Evolutionary conservation across 371 early-diverging fungal genomes (phyloP).

Genomic region (Rhizopus sp.): DNA sequence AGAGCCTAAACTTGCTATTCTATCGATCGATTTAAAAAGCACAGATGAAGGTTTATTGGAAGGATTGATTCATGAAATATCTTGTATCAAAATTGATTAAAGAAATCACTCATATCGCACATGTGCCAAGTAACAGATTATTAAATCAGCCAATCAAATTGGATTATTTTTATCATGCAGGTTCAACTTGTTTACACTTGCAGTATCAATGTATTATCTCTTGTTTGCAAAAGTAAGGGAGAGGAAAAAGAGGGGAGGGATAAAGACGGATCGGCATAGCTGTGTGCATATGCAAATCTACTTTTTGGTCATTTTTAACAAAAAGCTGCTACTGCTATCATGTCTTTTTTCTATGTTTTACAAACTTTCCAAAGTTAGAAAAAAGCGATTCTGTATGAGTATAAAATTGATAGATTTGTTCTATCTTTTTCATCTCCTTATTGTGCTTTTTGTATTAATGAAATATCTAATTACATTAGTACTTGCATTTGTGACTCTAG

Average conservation of each 20-base stretch:
- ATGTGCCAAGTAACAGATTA: background rate
- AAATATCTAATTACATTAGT: background rate
- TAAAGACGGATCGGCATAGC: too few relatives aligned
- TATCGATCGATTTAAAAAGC: conserved; percentile 71
- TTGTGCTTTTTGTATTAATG: background rate
- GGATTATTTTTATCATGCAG: background rate
- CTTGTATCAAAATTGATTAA: conserved; percentile 8
- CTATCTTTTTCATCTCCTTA: background rate
- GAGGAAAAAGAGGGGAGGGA: too few relatives aligned
- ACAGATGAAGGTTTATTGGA: conserved; percentile 63
- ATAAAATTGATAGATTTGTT: background rate
- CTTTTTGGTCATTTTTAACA: too few relatives aligned
- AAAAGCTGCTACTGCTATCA: too few relatives aligned
- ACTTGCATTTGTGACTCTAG: background rate
- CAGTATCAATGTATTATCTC: background rate
- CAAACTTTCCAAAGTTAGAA: too few relatives aligned
- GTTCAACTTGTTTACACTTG: background rate
- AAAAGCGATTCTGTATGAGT: too few relatives aligned
- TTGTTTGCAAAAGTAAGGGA: too few relatives aligned
- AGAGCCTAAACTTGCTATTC: conserved; percentile 33
- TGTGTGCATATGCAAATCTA: too few relatives aligned
- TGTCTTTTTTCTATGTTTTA: too few relatives aligned
- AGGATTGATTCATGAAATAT: conserved; percentile 18
- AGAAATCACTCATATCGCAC: too few relatives aligned
- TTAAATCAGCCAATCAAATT: background rate